Conservation (phyloP, 2,329 filamentous ascomycete genomes). For the Aureobasidium lini region DNA sequence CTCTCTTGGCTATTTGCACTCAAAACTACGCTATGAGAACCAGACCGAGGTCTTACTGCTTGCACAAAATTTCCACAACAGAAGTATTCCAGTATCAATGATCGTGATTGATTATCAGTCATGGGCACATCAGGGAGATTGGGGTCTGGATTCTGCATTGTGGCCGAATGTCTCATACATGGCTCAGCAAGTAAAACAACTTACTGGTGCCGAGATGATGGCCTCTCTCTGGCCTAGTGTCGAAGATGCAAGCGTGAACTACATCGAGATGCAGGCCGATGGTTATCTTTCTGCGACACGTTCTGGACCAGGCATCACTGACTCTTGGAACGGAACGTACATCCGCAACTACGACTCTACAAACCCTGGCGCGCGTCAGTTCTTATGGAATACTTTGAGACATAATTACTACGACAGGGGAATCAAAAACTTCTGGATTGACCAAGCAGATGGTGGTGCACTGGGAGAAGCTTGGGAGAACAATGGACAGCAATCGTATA, state of each 20-base stretch:
- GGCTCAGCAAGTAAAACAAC: conserved; percentile 23
- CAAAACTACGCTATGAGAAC: conserved; percentile 28
- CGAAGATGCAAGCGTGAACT: conserved; percentile 24
- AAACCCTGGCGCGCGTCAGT: conserved; percentile 25
- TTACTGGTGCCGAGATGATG: conserved; percentile 29
- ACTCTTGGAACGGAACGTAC: conserved; percentile 26
- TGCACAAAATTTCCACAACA: conserved; percentile 25
- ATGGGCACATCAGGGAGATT: conserved; percentile 28
- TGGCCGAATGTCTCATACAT: conserved; percentile 26
- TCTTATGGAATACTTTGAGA: conserved; percentile 24
- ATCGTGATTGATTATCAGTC: conserved; percentile 28
- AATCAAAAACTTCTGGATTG: conserved; percentile 30
- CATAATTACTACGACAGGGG: conserved; percentile 27
- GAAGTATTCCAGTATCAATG: conserved; percentile 25
- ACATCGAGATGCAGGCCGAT: conserved; percentile 22
- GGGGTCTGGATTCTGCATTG: conserved; percentile 23
- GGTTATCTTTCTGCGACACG: conserved; percentile 24
- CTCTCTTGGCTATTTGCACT: conserved; percentile 26
- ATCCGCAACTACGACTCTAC: conserved; percentile 28
- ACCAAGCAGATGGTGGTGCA: conserved; percentile 30
- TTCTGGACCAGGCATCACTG: conserved; percentile 24
- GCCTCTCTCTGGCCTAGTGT: conserved; percentile 27
- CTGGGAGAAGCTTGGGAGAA: conserved; percentile 33
- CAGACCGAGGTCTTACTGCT: conserved; percentile 25
- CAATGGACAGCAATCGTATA: conserved; percentile 26